These are phyloP conservation scores for Ceratobasidium sp. DNA, from an alignment of 1,284 basidiomycete species.

Conservation along the genomic window DNA sequence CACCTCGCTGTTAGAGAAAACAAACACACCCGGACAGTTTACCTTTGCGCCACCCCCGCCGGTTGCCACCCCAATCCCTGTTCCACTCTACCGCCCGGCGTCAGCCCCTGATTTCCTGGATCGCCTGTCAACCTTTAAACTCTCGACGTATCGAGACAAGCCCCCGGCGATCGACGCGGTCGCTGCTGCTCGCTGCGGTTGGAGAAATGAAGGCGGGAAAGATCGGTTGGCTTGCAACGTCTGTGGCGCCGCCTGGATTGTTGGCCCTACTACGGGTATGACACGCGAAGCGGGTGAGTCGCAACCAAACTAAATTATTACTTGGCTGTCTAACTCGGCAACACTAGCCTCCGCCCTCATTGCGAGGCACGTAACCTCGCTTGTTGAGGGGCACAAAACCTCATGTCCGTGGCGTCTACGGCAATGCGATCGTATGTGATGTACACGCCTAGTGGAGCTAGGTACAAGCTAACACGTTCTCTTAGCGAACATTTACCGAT, in stretches of 20 bases:
- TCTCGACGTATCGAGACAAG: constrained; percentile 80
- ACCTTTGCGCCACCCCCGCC: constrained; percentile 52
- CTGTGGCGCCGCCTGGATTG: constrained; percentile 45
- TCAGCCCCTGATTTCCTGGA: constrained; percentile 74
- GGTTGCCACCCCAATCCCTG: constrained; percentile 49
- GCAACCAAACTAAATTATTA: not conserved
- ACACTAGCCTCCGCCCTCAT: constrained; percentile 69
- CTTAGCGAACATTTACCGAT: constrained; percentile 69
- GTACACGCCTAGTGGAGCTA: too few species aligned
- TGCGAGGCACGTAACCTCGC: constrained; percentile 71
- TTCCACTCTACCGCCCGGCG: constrained; percentile 77
- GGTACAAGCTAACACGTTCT: not conserved
- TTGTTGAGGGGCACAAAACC: constrained; percentile 76
- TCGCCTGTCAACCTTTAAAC: constrained; percentile 77
- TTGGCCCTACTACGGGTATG: constrained; percentile 44
- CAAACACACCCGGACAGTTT: constrained; percentile 49
- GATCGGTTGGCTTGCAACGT: constrained; percentile 44
- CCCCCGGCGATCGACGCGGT: constrained; percentile 76
- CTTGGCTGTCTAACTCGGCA: constrained; percentile 62
- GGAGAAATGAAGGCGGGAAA: constrained; percentile 55
- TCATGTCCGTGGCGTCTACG: constrained; percentile 82
- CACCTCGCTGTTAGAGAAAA: constrained; percentile 56
- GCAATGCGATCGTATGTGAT: constrained; percentile 75
- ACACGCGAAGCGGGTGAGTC: constrained; percentile 45
- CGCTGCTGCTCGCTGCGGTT: constrained; percentile 78